Conservation (phyloP, 169 alveolate species). For the Plasmodium ovale region DNA sequence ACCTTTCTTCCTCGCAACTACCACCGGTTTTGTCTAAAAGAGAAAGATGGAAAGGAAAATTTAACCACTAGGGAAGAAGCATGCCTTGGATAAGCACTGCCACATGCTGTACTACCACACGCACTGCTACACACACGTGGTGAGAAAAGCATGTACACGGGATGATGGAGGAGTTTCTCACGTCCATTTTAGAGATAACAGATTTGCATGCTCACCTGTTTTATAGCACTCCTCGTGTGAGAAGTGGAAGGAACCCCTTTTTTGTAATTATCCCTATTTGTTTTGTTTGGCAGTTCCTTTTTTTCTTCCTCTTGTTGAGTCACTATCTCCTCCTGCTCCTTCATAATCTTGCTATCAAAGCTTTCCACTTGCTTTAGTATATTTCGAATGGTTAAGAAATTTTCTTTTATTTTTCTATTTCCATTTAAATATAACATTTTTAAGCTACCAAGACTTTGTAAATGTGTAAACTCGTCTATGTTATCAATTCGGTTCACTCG, state of each 20-base stretch:
- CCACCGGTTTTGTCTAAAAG: slow-evolving; percentile 32
- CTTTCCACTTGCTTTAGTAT: slow-evolving; percentile 44
- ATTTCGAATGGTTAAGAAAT: slow-evolving; percentile 21
- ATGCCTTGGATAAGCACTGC: too few species aligned
- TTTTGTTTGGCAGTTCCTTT: slow-evolving; percentile 2
- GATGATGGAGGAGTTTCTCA: too few species aligned
- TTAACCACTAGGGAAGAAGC: background rate
- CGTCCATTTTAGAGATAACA: too few species aligned
- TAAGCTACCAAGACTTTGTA: slow-evolving; percentile 15
- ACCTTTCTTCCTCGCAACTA: slow-evolving; percentile 9
- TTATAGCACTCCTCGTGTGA: too few species aligned
- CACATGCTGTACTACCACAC: too few species aligned
- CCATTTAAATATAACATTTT: slow-evolving; percentile 55
- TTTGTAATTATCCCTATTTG: too few species aligned
- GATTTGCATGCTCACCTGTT: too few species aligned
- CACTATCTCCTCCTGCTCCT: slow-evolving; percentile 16
- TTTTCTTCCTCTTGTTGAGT: background rate
- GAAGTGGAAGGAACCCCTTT: too few species aligned
- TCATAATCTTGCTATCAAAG: slow-evolving; percentile 39
- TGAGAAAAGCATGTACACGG: background rate
- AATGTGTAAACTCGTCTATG: slow-evolving; percentile 48
- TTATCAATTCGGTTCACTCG: slow-evolving; percentile 70
- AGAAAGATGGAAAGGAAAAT: background rate
- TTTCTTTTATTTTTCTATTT: slow-evolving; percentile 71
- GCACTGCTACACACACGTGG: background rate